Evolutionary conservation across 2,329 filamentous ascomycete species (phyloP), one percentile per base, ranked within the genome.

Genomic region (Verticillium albo-atrum): DNA sequence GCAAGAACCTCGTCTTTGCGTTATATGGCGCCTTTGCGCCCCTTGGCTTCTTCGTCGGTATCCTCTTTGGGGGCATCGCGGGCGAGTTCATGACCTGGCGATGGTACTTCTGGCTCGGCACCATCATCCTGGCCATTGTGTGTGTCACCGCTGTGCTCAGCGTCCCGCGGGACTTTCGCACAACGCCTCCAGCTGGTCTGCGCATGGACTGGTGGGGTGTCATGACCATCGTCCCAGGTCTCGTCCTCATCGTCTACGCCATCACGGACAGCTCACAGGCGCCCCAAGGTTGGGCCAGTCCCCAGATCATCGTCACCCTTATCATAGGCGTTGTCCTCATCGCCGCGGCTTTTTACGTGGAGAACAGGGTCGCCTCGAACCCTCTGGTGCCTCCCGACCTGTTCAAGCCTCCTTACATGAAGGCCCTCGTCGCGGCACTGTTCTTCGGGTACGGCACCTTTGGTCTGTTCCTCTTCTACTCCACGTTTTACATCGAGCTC

Each of bases 91-190:
- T 85, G 2, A 76, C 66, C 1, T 91, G 88, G 87, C 70, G 82
- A 4, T 89, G 85, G 86, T 91, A 89, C 68, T 91, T 91, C 68
- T 91, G 81, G 76, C 79, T 90, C 55, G 88, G 87, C 1, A 66
- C 70, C 37, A 72, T 75, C 47, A 61, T 77, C 37, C 65, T 73
- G 12, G 77, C 82, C 1, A 47, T 85, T 25, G 67, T 83, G 2
- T 79, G 77, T 12, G 75, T 79, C 58, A 79, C 80, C 47, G 74
- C 73, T 12, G 63, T 72, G 28, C 60, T 78, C 30, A 73, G 72
- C n/a, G 73, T 80, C 26, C 77, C 78, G 0, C 68, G 67, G 4
- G 67, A 71, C 47, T 66, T 71, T 56, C 61, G 67, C 56, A 35
- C 72, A 12, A 58, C 65, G 37, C 55, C 57, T 7, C 62, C 66